Evolutionary conservation across 2,329 filamentous ascomycete genomes (phyloP).

Genomic region (Fusarium oxysporum): DNA sequence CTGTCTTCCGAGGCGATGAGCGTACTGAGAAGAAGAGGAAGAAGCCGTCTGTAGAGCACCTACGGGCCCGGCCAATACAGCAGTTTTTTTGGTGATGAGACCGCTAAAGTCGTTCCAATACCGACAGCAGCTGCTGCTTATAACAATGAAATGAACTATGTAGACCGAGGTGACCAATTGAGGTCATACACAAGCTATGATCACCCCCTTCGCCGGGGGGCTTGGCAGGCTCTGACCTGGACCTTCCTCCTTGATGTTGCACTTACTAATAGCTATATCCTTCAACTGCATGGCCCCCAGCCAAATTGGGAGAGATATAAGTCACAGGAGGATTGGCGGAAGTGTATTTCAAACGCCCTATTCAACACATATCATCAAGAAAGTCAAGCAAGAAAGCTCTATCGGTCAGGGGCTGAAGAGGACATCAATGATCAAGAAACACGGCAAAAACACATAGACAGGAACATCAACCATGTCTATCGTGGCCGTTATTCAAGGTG

Average conservation of each 20-base stretch:
- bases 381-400: neutral
- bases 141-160: no score
- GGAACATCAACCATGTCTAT: no score
- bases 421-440: no score
- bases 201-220: neutral
- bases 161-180: neutral
- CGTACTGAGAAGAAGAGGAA: neutral
- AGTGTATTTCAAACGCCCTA: no score
- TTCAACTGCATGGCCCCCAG: neutral
- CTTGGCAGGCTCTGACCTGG: constrained; percentile 6
- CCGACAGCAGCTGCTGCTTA: no score
- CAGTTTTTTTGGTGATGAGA: neutral
- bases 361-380: no score
- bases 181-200: neutral
- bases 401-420: no score
- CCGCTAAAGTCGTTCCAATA: no score
- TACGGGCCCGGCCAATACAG: neutral
- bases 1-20: neutral
- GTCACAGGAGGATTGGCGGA: no score
- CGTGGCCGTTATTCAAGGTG: no score
- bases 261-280: constrained; percentile 7
- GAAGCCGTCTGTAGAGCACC: neutral
- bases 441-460: no score
- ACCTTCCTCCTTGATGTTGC: constrained; percentile 18
- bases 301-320: neutral